phyloP scores from a whole-genome alignment of 176 grass and related monocot genomes.

The Aegilops umbellulata region DNA sequence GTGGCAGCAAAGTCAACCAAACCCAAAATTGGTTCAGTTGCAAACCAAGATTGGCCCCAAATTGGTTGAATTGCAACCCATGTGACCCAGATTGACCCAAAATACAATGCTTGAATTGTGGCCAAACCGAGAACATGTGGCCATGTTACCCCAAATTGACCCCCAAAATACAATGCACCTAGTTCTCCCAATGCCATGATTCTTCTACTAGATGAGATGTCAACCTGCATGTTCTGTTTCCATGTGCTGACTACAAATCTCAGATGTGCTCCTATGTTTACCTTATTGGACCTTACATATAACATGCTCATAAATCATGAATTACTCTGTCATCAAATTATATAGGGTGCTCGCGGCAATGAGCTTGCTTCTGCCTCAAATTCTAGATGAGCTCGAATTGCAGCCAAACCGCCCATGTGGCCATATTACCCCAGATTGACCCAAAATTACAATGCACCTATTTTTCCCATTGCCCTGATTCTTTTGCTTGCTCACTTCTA shows the following conservation, averaged over 20 bases:
- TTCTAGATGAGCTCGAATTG: slow-evolving; percentile 37
- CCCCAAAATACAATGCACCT: no score
- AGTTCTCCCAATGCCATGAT: rapidly evolving
- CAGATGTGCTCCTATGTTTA: not conserved
- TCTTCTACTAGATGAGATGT: not conserved
- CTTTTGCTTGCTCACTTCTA: not conserved
- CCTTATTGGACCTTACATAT: not conserved
- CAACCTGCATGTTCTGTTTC: not conserved
- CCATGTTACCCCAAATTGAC: no score
- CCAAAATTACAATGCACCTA: not conserved
- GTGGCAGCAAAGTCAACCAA: no score
- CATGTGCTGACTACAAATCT: not conserved
- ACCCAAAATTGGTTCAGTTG: not conserved
- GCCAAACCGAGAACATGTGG: no score
- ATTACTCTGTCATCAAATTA: not conserved
- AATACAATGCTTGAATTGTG: no score
- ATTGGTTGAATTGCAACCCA: not conserved
- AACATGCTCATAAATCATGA: not conserved
- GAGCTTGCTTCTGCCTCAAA: not conserved
- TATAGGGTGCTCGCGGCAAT: slow-evolving; percentile 49
- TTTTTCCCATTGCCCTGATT: not conserved
- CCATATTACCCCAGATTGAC: not conserved
- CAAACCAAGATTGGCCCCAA: not conserved
- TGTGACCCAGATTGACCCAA: no score
- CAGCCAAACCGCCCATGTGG: no score